Conservation (phyloP, 2,329 filamentous ascomycete species). For the Balansia obtecta region DNA sequence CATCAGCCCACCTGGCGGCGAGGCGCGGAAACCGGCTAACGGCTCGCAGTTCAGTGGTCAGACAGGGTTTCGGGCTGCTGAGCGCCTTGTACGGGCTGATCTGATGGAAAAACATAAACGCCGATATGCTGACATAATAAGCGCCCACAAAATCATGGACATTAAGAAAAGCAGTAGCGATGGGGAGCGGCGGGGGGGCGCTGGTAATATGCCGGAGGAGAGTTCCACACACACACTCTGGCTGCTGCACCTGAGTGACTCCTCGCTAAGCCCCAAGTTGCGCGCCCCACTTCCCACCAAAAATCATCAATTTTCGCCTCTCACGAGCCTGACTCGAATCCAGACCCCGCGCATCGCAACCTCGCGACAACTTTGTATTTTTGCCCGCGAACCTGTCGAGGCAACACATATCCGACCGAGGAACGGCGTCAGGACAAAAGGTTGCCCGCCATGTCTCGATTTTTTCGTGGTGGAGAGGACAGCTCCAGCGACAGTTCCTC, state of each 20-base stretch:
- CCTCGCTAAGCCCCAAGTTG: constrained; percentile 26
- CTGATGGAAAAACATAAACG: constrained; percentile 1
- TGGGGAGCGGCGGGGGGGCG: too few species aligned
- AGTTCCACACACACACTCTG: too few species aligned
- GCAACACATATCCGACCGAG: constrained; percentile 2
- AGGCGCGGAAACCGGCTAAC: neutral
- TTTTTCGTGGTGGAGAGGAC: constrained; percentile 84
- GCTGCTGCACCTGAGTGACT: neutral
- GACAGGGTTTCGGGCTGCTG: too few species aligned
- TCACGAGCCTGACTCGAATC: constrained; percentile 16
- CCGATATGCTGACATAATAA: constrained; percentile 8
- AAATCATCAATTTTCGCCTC: constrained; percentile 28
- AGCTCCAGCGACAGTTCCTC: constrained; percentile 94
- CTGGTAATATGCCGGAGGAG: too few species aligned
- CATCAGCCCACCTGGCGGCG: neutral
- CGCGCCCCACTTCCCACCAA: constrained; percentile 30
- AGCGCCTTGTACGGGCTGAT: too few species aligned
- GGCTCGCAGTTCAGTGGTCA: neutral
- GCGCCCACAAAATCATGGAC: constrained; percentile 3
- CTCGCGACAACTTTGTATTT: constrained; percentile 12
- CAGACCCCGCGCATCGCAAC: constrained; percentile 23
- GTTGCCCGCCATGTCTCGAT: constrained; percentile 70
- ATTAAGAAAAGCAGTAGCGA: neutral
- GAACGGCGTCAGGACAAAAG: constrained; percentile 9
- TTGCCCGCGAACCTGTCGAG: constrained; percentile 10